A percentile compares a stretch with the other conserved stretches of the same genome.
These are phyloP conservation scores for Heterobasidion occidentale DNA, from an alignment of 1,284 basidiomycete genomes.

Conservation along the genomic window DNA sequence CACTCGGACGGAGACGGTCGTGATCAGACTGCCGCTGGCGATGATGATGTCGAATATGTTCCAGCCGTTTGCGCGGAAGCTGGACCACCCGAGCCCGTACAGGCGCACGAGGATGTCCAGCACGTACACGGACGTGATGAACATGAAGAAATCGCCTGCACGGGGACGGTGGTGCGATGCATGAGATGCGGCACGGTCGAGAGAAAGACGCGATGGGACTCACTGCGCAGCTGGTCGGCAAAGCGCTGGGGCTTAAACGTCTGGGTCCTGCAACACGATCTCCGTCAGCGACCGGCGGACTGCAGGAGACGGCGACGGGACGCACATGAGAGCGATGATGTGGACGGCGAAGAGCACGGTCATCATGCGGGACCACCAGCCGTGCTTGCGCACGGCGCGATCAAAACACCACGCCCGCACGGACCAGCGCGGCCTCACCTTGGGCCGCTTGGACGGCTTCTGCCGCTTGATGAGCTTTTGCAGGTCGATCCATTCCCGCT, in stretches of 20 bases:
- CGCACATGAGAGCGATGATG: constrained; percentile 76
- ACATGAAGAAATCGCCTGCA: constrained; percentile 74
- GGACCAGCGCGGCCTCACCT: constrained; percentile 41
- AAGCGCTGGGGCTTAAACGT: constrained; percentile 54
- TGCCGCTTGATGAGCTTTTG: constrained; percentile 87
- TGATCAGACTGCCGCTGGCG: constrained; percentile 77
- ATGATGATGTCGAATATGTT: constrained; percentile 89
- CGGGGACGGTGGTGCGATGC: neutral
- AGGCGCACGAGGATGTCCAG: constrained; percentile 77
- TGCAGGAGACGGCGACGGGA: neutral
- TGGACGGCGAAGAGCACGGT: constrained; percentile 82
- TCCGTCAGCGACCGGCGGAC: constrained; percentile 8
- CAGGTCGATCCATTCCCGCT: constrained; percentile 93
- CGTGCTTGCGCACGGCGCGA: constrained; percentile 85
- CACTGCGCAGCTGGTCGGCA: constrained; percentile 64
- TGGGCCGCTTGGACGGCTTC: constrained; percentile 78
- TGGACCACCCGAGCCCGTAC: constrained; percentile 79
- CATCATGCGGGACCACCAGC: constrained; percentile 88
- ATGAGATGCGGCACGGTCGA: neutral
- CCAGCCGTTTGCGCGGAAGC: constrained; percentile 86
- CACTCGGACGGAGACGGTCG: constrained; percentile 73
- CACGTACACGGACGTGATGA: constrained; percentile 68
- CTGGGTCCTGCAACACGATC: constrained; percentile 59
- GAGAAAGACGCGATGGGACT: constrained; percentile 15
- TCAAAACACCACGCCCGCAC: constrained; percentile 89